These are phyloP conservation scores for Knoxdaviesia proteae DNA, from an alignment of 2,329 filamentous ascomycete genomes.

Conservation along the genomic window DNA sequence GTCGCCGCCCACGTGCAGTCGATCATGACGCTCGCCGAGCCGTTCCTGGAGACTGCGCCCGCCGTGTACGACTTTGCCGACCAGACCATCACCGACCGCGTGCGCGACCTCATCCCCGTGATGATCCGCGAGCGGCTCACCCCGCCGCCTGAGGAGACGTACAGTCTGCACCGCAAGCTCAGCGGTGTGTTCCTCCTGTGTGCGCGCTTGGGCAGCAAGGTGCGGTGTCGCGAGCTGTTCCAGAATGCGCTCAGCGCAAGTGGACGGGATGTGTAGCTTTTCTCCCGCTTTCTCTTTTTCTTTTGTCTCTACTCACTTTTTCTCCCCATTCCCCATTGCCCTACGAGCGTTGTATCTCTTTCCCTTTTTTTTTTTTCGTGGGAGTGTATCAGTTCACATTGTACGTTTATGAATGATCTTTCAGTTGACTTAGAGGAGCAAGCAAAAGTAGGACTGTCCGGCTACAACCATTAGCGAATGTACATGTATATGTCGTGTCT, in stretches of 20 bases:
- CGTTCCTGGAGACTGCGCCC: constrained; percentile 57
- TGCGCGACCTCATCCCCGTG: constrained; percentile 68
- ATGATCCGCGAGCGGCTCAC: constrained; percentile 81
- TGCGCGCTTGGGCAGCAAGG: constrained; percentile 63
- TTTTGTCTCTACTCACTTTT: too few species aligned
- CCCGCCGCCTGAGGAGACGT: constrained; percentile 93
- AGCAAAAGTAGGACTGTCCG: too few species aligned
- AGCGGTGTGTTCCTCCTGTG: constrained; percentile 90
- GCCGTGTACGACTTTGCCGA: constrained; percentile 79
- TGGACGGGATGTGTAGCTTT: not conserved
- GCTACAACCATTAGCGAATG: too few species aligned
- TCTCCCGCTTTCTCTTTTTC: not conserved
- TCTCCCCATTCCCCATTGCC: too few species aligned
- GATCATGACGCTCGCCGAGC: constrained; percentile 77
- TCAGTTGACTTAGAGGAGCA: too few species aligned
- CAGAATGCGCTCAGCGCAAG: constrained; percentile 13
- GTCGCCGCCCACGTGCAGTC: constrained; percentile 75
- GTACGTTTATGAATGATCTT: not conserved
- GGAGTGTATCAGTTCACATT: not conserved
- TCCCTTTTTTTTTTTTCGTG: not conserved
- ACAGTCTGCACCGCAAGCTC: constrained; percentile 82
- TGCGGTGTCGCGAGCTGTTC: constrained; percentile 68
- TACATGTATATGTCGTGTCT: too few species aligned
- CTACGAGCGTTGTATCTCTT: not conserved
- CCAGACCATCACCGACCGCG: constrained; percentile 91